Evolutionary conservation across 441 rosid species (phyloP).

Genomic region (Jatropha multifida): DNA sequence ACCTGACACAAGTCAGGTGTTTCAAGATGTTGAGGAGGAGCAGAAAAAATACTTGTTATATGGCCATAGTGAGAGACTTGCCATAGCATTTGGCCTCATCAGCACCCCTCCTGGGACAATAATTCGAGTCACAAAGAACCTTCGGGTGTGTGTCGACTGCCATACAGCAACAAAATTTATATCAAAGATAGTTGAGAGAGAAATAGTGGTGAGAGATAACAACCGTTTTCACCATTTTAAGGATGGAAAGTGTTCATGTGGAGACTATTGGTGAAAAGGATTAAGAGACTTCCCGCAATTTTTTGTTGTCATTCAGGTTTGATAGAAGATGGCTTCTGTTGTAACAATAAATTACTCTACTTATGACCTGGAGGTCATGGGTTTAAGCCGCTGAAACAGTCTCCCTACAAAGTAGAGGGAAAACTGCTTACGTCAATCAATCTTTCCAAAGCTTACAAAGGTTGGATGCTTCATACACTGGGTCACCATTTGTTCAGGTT

Average conservation of each 20-base stretch:
- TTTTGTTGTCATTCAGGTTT: not conserved
- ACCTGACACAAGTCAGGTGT: conserved; percentile 60
- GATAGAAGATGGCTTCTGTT: too few relatives aligned
- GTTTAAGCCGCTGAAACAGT: too few relatives aligned
- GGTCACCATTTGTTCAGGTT: not conserved
- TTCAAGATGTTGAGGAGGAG: conserved; percentile 71
- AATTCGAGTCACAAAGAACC: conserved; percentile 65
- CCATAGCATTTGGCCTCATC: conserved; percentile 66
- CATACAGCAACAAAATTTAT: conserved; percentile 60
- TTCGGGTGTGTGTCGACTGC: conserved; percentile 62
- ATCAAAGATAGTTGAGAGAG: conserved; percentile 59
- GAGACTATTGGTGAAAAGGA: conserved; percentile 63
- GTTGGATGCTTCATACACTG: too few relatives aligned
- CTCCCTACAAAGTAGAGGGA: too few relatives aligned
- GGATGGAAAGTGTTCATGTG: conserved; percentile 67
- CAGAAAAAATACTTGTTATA: conserved; percentile 54
- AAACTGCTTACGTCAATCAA: too few relatives aligned
- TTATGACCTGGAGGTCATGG: too few relatives aligned
- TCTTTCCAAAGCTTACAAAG: too few relatives aligned
- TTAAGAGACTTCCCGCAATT: not conserved
- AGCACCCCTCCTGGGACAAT: conserved; percentile 63
- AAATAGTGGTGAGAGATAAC: conserved; percentile 66
- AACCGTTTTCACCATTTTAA: conserved; percentile 74
- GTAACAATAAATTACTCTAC: too few relatives aligned
- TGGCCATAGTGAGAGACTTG: conserved; percentile 70